A percentile compares a stretch with the other conserved stretches of the same genome.
Evolutionary conservation across 78 protist species (phyloP).

Genomic region (Thecamonas trahens): DNA sequence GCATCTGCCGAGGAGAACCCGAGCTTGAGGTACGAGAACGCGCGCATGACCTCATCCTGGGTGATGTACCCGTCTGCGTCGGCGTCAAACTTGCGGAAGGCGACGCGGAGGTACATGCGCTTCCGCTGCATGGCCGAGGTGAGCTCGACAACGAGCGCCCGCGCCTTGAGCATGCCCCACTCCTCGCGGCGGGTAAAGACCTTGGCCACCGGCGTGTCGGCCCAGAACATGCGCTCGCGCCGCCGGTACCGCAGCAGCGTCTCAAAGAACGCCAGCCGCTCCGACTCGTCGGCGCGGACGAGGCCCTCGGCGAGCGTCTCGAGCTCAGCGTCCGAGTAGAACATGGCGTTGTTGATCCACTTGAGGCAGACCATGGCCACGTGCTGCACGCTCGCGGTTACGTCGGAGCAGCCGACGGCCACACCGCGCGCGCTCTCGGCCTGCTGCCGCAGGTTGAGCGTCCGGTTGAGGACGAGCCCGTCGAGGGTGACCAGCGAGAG

Average conservation of each 20-base stretch:
- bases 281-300: no score
- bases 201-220: constrained; percentile 26
- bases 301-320: neutral
- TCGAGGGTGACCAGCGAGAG: neutral
- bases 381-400: no score
- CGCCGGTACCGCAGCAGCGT: constrained; percentile 6
- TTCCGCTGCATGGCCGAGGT: neutral
- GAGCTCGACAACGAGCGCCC: constrained; percentile 8
- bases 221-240: neutral
- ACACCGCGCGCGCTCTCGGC: no score
- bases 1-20: no score
- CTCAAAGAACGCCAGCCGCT: neutral
- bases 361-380: neutral
- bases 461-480: neutral
- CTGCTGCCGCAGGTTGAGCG: neutral
- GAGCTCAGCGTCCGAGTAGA: neutral
- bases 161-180: neutral
- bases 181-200: neutral
- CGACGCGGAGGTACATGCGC: no score
- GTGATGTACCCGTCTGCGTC: no score
- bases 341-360: constrained; percentile 12
- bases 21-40: no score
- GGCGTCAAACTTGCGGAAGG: no score
- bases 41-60: no score
- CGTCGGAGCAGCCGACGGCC: neutral